Evolutionary conservation across 257 asterid genomes (phyloP).

Genomic region (Cynanchum wilfordii): DNA sequence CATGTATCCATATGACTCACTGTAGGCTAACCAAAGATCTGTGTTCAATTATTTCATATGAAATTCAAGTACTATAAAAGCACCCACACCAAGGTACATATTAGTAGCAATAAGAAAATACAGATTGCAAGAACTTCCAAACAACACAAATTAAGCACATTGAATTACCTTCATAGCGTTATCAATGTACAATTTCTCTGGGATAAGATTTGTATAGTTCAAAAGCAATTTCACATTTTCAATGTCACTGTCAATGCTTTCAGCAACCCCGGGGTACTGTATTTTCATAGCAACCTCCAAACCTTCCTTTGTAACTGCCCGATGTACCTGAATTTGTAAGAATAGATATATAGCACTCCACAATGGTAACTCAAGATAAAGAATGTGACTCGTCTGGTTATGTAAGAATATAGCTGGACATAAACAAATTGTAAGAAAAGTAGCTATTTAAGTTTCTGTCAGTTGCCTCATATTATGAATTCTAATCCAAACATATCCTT

Average conservation of each 20-base stretch:
- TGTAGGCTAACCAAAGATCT: neutral
- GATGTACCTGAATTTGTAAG: conserved; percentile 61
- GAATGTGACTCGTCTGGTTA: too few species aligned
- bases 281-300: conserved; percentile 87
- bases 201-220: conserved; percentile 73
- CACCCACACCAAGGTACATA: neutral
- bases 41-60: neutral
- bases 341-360: neutral
- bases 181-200: conserved; percentile 76
- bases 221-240: conserved; percentile 82
- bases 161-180: conserved; percentile 81
- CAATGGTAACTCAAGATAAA: neutral
- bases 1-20: neutral
- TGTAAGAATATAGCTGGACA: neutral
- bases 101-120: neutral
- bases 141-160: neutral
- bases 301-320: conserved; percentile 78
- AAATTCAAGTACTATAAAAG: neutral
- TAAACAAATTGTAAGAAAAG: neutral
- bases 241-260: conserved; percentile 95
- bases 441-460: neutral
- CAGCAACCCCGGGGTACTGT: conserved; percentile 99
- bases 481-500: neutral
- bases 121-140: neutral
- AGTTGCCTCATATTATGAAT: neutral